Conservation (phyloP, 176 grass and related monocot genomes). For the Melocanna baccifera region DNA sequence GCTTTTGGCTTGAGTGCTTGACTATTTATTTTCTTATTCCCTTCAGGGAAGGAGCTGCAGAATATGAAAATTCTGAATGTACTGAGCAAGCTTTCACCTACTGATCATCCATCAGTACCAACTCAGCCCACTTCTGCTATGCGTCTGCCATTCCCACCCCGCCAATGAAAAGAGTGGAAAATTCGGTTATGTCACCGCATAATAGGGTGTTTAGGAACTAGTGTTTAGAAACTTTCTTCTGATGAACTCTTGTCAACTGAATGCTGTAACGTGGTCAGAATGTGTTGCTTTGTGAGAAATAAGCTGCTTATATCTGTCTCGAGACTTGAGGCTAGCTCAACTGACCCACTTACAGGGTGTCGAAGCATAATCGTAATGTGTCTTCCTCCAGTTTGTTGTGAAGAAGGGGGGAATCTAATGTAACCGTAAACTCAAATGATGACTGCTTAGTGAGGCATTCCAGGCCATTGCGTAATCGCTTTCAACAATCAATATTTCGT, state of each 20-base stretch:
- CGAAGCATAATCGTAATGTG: neutral
- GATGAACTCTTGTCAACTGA: constrained; percentile 2
- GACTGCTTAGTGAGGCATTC: neutral
- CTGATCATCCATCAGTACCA: constrained; percentile 24
- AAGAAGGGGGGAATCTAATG: neutral
- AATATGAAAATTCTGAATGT: constrained; percentile 91
- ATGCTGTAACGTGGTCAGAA: neutral
- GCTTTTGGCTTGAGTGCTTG: neutral
- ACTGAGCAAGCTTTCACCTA: constrained; percentile 42
- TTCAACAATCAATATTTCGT: constrained; percentile 19
- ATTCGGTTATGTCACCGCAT: neutral
- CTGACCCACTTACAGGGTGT: neutral
- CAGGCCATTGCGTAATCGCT: neutral
- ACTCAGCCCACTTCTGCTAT: constrained; percentile 36
- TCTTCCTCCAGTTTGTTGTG: neutral
- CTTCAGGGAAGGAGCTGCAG: constrained; percentile 83
- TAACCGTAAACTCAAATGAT: neutral
- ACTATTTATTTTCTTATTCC: constrained; percentile 3
- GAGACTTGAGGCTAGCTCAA: constrained; percentile 10
- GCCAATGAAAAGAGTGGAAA: constrained; percentile 24
- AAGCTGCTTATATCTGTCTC: neutral
- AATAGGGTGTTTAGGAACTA: neutral
- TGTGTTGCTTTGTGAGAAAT: constrained; percentile 14
- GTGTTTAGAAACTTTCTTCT: neutral
- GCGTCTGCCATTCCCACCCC: constrained; percentile 24